Evolutionary conservation across 176 grass and related monocot species (phyloP).

Genomic region (Areca catechu): DNA sequence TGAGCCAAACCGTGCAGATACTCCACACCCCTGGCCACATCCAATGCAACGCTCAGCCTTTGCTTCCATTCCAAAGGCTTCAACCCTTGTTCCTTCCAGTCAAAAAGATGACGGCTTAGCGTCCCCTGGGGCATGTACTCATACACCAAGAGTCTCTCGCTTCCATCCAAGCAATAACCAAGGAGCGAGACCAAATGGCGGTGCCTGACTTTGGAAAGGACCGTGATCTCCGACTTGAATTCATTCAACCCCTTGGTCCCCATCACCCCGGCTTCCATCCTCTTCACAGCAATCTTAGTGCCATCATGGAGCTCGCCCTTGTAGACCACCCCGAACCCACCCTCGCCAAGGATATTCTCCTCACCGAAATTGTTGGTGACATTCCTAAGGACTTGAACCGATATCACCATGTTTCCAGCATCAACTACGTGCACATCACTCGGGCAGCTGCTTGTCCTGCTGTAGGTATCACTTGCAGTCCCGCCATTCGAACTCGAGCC

Average conservation of each 20-base stretch:
- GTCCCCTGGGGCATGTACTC: conserved; percentile 96
- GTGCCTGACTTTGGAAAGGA: conserved; percentile 86
- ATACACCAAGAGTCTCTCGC: conserved; percentile 88
- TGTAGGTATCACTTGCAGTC: conserved; percentile 33
- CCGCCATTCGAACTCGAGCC: conserved; percentile 28
- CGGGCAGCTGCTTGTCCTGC: conserved; percentile 39
- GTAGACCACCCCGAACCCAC: conserved; percentile 85
- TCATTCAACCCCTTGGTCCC: conserved; percentile 94
- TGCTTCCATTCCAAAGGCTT: conserved; percentile 91
- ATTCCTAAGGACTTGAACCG: conserved; percentile 85
- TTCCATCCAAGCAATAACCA: conserved; percentile 85
- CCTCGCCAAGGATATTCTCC: conserved; percentile 75
- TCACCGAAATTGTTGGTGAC: conserved; percentile 95
- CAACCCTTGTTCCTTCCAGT: conserved; percentile 50
- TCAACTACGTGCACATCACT: conserved; percentile 76
- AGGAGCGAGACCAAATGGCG: conserved; percentile 83
- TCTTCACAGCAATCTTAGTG: conserved; percentile 91
- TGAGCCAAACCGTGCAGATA: conserved; percentile 86
- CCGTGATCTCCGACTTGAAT: conserved; percentile 84
- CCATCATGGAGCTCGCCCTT: conserved; percentile 94
- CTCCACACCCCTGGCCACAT: conserved; percentile 95
- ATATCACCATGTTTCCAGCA: conserved; percentile 94
- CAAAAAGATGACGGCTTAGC: conserved; percentile 67
- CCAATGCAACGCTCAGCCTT: conserved; percentile 67
- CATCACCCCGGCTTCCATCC: conserved; percentile 91